These are phyloP conservation scores for Crinitomyces ghanaensis DNA, from an alignment of 805 yeast species.

Conservation along the genomic window DNA sequence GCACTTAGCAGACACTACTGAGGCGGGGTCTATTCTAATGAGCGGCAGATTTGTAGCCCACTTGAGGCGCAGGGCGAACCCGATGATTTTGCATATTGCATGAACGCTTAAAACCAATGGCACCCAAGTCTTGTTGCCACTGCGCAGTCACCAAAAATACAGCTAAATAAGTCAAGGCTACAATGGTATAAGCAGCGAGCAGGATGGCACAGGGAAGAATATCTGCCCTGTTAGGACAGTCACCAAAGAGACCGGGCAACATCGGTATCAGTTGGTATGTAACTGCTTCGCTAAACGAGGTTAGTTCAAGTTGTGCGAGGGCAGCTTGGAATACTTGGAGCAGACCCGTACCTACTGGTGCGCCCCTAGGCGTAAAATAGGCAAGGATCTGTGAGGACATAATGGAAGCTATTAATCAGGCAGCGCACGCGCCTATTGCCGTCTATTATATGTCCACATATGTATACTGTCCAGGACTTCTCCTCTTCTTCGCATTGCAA, in stretches of 20 bases:
- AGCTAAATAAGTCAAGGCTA: constrained; percentile 35
- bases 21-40: constrained; percentile 41
- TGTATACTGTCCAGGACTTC: no score
- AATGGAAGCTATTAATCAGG: no score
- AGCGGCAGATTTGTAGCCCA: constrained; percentile 47
- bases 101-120: constrained; percentile 44
- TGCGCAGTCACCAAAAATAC: constrained; percentile 38
- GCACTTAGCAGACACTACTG: constrained; percentile 45
- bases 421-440: no score
- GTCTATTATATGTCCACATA: no score
- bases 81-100: constrained; percentile 42
- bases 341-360: constrained; percentile 21
- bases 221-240: constrained; percentile 44
- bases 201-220: constrained; percentile 51
- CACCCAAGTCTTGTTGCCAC: constrained; percentile 53
- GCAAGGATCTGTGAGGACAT: no score
- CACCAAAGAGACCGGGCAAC: constrained; percentile 44
- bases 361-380: constrained; percentile 10
- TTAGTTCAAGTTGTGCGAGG: no score
- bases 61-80: constrained; percentile 44
- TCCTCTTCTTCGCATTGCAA: no score
- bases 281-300: no score
- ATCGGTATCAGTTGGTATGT: no score
- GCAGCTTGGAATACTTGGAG: no score
- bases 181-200: constrained; percentile 38